phyloP scores from a whole-genome alignment of 805 yeast genomes.

The Ogataea minuta region DNA sequence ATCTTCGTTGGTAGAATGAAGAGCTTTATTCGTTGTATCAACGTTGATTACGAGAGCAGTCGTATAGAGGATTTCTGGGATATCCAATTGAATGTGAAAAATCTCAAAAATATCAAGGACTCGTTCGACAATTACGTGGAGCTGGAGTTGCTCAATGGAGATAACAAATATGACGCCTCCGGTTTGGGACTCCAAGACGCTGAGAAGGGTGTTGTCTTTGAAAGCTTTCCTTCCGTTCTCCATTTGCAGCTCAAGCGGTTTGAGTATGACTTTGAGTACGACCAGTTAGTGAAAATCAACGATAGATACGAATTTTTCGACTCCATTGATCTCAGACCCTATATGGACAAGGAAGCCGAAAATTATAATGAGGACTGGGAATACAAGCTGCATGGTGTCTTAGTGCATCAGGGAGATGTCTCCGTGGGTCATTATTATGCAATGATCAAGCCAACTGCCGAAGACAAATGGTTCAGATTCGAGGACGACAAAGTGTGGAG shows the following conservation, averaged over 20 bases:
- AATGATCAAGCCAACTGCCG: constrained; percentile 74
- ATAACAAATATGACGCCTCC: constrained; percentile 92
- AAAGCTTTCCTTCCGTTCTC: constrained; percentile 85
- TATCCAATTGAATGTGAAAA: constrained; percentile 90
- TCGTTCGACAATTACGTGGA: constrained; percentile 87
- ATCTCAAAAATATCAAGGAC: constrained; percentile 64
- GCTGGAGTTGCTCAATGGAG: constrained; percentile 87
- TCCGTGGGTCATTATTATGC: constrained; percentile 97
- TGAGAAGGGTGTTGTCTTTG: constrained; percentile 90
- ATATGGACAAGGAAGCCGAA: constrained; percentile 57
- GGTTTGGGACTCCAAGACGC: constrained; percentile 93
- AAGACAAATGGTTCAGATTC: constrained; percentile 80
- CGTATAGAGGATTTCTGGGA: constrained; percentile 97
- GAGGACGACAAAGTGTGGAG: constrained; percentile 95
- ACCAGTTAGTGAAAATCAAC: constrained; percentile 84
- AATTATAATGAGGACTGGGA: constrained; percentile 59
- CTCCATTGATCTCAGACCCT: constrained; percentile 75
- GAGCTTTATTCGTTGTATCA: constrained; percentile 86
- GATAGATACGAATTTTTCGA: constrained; percentile 90
- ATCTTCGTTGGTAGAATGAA: constrained; percentile 97
- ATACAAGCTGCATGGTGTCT: constrained; percentile 86
- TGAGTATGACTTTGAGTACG: constrained; percentile 89
- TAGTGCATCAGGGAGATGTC: constrained; percentile 94
- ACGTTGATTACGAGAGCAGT: constrained; percentile 90
- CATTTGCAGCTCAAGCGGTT: constrained; percentile 92